These are phyloP conservation scores for Ambrosiella cleistominuta DNA, from an alignment of 2,329 filamentous ascomycete genomes.

Conservation along the genomic window DNA sequence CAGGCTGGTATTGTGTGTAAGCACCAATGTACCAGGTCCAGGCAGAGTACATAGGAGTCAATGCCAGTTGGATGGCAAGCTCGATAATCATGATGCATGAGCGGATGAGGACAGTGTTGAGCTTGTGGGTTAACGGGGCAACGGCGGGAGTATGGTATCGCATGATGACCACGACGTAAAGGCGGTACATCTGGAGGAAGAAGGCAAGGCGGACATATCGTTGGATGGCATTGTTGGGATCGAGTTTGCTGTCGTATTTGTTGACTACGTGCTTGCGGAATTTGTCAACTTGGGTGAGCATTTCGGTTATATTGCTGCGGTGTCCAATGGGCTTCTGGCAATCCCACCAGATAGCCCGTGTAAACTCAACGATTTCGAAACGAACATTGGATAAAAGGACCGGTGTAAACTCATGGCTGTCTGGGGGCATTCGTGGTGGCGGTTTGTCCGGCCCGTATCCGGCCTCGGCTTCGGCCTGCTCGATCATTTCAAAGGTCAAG, in stretches of 20 bases:
- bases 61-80: slow-evolving; percentile 30
- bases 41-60: slow-evolving; percentile 26
- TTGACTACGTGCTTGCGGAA: slow-evolving; percentile 47
- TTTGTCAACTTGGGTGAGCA: slow-evolving; percentile 50
- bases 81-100: slow-evolving; percentile 36
- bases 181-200: slow-evolving; percentile 41
- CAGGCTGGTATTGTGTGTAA: slow-evolving; percentile 55
- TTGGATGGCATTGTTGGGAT: slow-evolving; percentile 40
- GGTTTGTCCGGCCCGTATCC: background rate
- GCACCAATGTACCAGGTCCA: slow-evolving; percentile 60
- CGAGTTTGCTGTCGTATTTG: slow-evolving; percentile 48
- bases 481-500: slow-evolving; percentile 21
- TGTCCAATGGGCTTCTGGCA: slow-evolving; percentile 44
- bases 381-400: slow-evolving; percentile 50
- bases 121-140: slow-evolving; percentile 38
- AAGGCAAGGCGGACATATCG: slow-evolving; percentile 46
- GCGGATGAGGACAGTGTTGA: slow-evolving; percentile 46
- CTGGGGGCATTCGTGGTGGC: background rate
- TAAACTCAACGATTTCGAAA: slow-evolving; percentile 58
- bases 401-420: slow-evolving; percentile 30
- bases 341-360: slow-evolving; percentile 52
- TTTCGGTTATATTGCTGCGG: slow-evolving; percentile 42
- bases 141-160: slow-evolving; percentile 38
- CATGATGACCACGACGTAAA: slow-evolving; percentile 51
- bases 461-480: background rate